A percentile compares a stretch with the other conserved stretches of the same genome.
Conservation (phyloP, 2,329 filamentous ascomycete species). For the Fonsecaea multimorphosa region DNA sequence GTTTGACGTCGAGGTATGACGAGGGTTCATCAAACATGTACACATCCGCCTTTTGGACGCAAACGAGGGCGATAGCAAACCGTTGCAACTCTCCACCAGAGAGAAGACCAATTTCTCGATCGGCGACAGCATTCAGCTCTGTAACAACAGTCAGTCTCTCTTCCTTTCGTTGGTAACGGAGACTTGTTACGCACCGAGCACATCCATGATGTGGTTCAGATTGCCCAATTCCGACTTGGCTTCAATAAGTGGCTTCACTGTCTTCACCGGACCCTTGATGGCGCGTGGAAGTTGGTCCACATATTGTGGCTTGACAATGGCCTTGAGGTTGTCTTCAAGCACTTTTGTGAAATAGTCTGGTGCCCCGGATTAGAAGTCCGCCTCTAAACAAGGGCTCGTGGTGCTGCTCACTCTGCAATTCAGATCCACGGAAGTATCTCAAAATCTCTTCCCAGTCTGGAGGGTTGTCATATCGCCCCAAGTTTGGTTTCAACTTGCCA, state of each 20-base stretch:
- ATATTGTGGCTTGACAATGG: constrained; percentile 98
- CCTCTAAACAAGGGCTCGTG: background rate
- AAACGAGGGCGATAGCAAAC: constrained; percentile 95
- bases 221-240: constrained; percentile 78
- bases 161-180: background rate
- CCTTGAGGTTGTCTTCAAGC: constrained; percentile 94
- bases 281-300: constrained; percentile 97
- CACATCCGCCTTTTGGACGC: constrained; percentile 94
- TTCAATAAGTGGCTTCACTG: constrained; percentile 78
- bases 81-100: constrained; percentile 98
- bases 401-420: constrained; percentile 81
- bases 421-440: constrained; percentile 96
- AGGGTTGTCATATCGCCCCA: constrained; percentile 93
- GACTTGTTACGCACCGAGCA: constrained; percentile 61
- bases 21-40: constrained; percentile 99
- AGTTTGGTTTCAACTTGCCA: constrained; percentile 96
- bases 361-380: constrained; percentile 36
- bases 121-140: constrained; percentile 85
- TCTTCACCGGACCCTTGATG: constrained; percentile 79
- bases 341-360: constrained; percentile 98
- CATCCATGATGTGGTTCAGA: constrained; percentile 78
- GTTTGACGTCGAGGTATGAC: constrained; percentile 98
- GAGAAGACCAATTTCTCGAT: constrained; percentile 86
- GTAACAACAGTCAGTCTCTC: constrained; percentile 42
- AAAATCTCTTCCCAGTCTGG: constrained; percentile 99